These are phyloP conservation scores for Ogataea kodamae DNA, from an alignment of 805 yeast genomes.

Conservation along the genomic window DNA sequence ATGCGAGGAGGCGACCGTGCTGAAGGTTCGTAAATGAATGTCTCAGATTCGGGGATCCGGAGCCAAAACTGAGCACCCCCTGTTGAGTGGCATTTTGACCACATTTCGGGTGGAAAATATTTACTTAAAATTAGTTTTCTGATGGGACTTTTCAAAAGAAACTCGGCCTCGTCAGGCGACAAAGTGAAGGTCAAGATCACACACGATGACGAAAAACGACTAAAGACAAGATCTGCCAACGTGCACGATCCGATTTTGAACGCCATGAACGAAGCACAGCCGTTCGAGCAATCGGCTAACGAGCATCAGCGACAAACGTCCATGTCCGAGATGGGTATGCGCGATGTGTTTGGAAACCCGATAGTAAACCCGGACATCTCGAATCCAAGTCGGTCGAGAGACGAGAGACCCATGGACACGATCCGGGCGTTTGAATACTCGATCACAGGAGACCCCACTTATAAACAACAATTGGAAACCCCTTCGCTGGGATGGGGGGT, in stretches of 20 bases:
- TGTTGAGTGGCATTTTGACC: too few species aligned
- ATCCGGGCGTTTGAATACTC: slow-evolving; percentile 91
- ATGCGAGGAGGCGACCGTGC: too few species aligned
- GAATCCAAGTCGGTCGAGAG: slow-evolving; percentile 89
- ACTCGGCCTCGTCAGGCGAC: slow-evolving; percentile 28
- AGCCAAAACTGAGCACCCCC: too few species aligned
- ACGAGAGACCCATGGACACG: slow-evolving; percentile 96
- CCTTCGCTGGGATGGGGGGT: slow-evolving; percentile 80
- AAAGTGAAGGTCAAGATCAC: slow-evolving; percentile 40
- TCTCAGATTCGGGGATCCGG: too few species aligned
- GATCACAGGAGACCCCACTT: slow-evolving; percentile 80
- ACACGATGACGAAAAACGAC: slow-evolving; percentile 48
- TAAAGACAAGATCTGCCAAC: slow-evolving; percentile 63
- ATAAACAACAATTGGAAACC: slow-evolving; percentile 79
- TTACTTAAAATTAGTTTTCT: background rate
- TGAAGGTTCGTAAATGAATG: too few species aligned
- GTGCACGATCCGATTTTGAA: slow-evolving; percentile 87
- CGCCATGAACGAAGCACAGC: slow-evolving; percentile 95
- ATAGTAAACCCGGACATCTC: slow-evolving; percentile 80
- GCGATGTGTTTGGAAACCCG: slow-evolving; percentile 83
- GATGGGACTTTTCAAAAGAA: slow-evolving; percentile 47
- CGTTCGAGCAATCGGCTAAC: slow-evolving; percentile 66
- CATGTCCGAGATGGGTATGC: slow-evolving; percentile 43
- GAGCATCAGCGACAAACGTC: slow-evolving; percentile 35
- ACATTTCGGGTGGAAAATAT: slow-evolving; percentile 3